These are phyloP conservation scores for Hirsutella rhossiliensis DNA, from an alignment of 2,329 filamentous ascomycete genomes.

Conservation along the genomic window DNA sequence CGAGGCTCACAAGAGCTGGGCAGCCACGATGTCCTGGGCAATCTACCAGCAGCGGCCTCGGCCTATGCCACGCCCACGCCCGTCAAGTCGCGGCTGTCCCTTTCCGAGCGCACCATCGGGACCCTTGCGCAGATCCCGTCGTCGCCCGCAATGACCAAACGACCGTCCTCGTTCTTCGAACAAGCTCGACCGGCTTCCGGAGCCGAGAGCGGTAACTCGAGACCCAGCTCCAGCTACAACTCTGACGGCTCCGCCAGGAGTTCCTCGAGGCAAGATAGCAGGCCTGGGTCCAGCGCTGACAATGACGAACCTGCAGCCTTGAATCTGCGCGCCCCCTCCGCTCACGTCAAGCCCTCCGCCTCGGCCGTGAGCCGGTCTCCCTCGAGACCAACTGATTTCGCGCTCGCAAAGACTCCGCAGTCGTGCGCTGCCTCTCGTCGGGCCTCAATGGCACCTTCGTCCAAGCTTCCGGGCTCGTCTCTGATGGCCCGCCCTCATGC, in stretches of 20 bases:
- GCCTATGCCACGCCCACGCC: slow-evolving; percentile 10
- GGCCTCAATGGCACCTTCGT: slow-evolving; percentile 8
- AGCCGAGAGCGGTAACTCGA: slow-evolving; percentile 30
- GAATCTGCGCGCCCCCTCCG: slow-evolving; percentile 31
- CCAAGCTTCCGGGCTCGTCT: slow-evolving; percentile 14
- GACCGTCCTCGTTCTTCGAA: slow-evolving; percentile 63
- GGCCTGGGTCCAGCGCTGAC: slow-evolving; percentile 42
- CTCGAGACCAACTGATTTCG: slow-evolving; percentile 12
- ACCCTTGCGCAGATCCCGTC: slow-evolving; percentile 68
- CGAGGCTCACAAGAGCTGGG: too few species aligned
- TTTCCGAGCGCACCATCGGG: slow-evolving; percentile 78
- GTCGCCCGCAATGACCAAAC: slow-evolving; percentile 57
- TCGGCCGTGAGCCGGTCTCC: slow-evolving; percentile 33
- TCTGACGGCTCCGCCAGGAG: slow-evolving; percentile 45
- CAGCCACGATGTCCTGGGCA: slow-evolving; percentile 1
- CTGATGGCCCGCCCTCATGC: slow-evolving; percentile 11
- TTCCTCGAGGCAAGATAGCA: slow-evolving; percentile 36
- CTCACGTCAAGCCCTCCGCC: slow-evolving; percentile 29
- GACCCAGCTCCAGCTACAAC: slow-evolving; percentile 47
- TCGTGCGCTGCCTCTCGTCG: slow-evolving; percentile 12
- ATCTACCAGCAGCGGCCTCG: background rate
- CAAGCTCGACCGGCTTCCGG: slow-evolving; percentile 43
- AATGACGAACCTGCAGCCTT: slow-evolving; percentile 23
- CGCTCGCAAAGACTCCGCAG: slow-evolving; percentile 11
- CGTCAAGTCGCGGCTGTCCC: slow-evolving; percentile 35